Base-by-base conservation (phyloP, 1,139 yeast genomes). In the Saccharomyces pastorianus region DNA sequence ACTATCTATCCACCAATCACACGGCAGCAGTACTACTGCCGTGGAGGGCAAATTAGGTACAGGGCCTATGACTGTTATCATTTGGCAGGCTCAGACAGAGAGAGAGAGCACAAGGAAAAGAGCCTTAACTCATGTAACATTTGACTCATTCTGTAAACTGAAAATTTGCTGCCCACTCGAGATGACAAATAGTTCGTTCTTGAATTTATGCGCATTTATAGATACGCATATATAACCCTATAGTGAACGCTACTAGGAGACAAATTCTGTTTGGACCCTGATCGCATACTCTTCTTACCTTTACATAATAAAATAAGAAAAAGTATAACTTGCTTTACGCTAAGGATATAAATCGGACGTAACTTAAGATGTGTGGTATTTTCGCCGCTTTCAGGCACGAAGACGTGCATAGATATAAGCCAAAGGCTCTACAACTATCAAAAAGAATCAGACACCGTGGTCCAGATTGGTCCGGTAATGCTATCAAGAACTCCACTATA, bases 381-480 rank as follows among this genome's bases (percentile, higher is more conserved):
- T 93, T 89, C 71, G 97, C 97, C 60, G 90, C 95, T 56, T 88
- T 79, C 73, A 84, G 79, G 73, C 90, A 86, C 69, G 85, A 84
- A 51, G 87, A 89, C 61, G 83, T 88, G 57, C 84, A 85, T 65
- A 75, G 78, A 56, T 93, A 88, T 79, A 93, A 91, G 74, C 81
- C 84, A 56, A 85, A 84, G 69, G 98, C 97, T 50, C 79, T 93
- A 61, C 95, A 88, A 71, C 80, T 88, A 70, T 81, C 97, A 61
- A 91, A 89, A 75, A 81, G 90, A 73, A 85, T 91, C 71, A 85
- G 99, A 76, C 99, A 93, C 74, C 85, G 99, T 75, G 99, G 99
- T 65, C 99, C 99, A 62, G 99, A 93, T 76, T 93, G 99, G 99
- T 82, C 91, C 49, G 99, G 99, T 68, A 90, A 89, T 82, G 72